phyloP scores from a whole-genome alignment of 208 protist genomes.

The Balamuthia mandrillaris region DNA sequence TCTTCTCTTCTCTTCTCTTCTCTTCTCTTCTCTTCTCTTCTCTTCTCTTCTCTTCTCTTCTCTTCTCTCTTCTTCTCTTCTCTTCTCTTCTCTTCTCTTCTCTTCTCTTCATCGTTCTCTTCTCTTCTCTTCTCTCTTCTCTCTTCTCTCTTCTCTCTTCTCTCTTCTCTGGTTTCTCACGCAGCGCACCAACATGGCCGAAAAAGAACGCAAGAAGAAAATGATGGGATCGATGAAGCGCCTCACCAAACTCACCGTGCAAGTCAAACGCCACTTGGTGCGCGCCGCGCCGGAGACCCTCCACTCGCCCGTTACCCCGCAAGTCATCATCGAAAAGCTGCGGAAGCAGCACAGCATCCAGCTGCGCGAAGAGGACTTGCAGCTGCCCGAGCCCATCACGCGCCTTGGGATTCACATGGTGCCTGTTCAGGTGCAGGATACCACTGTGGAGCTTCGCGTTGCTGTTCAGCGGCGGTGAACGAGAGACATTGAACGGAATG shows the following conservation, averaged over 20 bases:
- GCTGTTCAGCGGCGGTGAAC: neutral
- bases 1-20: too few species aligned
- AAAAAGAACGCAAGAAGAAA: neutral
- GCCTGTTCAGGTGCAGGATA: neutral
- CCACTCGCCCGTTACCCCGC: neutral
- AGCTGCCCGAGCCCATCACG: neutral
- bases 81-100: neutral
- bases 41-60: too few species aligned
- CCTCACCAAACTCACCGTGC: neutral
- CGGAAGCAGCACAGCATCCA: constrained; percentile 11
- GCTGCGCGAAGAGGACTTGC: neutral
- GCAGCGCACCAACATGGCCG: neutral
- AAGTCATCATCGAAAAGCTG: constrained; percentile 11
- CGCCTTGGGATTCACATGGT: neutral
- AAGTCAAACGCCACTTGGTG: neutral
- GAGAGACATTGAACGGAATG: too few species aligned
- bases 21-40: too few species aligned
- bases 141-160: neutral
- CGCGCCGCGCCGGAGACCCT: neutral
- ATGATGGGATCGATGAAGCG: neutral
- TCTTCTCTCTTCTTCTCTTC: too few species aligned
- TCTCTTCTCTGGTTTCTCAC: neutral
- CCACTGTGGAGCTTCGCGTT: neutral
- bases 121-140: neutral
- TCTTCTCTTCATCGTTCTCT: neutral